Conservation (phyloP, 1,284 basidiomycete species). For the Inonotus hispidus region DNA sequence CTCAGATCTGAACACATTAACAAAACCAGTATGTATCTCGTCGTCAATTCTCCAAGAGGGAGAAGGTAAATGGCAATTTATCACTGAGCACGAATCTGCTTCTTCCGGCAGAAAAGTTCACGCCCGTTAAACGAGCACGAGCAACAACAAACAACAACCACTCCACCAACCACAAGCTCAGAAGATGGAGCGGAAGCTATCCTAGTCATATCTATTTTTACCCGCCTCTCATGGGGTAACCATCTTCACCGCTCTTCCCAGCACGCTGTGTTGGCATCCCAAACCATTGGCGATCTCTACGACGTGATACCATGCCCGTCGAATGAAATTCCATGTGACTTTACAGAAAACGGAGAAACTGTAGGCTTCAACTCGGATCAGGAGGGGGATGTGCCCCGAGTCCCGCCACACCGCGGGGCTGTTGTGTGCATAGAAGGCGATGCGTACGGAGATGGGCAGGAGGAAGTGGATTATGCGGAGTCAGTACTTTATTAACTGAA, state of each 20-base stretch:
- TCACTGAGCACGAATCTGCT: slow-evolving; percentile 14
- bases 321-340: slow-evolving; percentile 45
- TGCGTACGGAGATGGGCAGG: slow-evolving; percentile 49
- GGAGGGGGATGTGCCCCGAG: slow-evolving; percentile 1
- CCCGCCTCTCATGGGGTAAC: slow-evolving; percentile 54
- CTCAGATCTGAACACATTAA: slow-evolving; percentile 58
- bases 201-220: slow-evolving; percentile 54
- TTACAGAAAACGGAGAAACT: slow-evolving; percentile 30
- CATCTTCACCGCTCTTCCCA: slow-evolving; percentile 59
- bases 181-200: slow-evolving; percentile 35
- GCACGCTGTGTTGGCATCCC: slow-evolving; percentile 61
- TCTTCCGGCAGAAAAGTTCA: slow-evolving; percentile 18
- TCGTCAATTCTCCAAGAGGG: slow-evolving; percentile 12
- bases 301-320: slow-evolving; percentile 58
- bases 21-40: slow-evolving; percentile 35
- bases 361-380: slow-evolving; percentile 30
- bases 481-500: slow-evolving; percentile 36
- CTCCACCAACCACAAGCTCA: neutral
- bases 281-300: slow-evolving; percentile 63
- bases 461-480: slow-evolving; percentile 52
- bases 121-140: neutral
- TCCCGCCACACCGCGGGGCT: slow-evolving; percentile 28
- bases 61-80: slow-evolving; percentile 27
- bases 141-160: neutral
- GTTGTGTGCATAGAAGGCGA: slow-evolving; percentile 56